Evolutionary conservation across 257 asterid species (phyloP), one percentile per base, ranked within the genome.

Genomic region (Haberlea rhodopensis): DNA sequence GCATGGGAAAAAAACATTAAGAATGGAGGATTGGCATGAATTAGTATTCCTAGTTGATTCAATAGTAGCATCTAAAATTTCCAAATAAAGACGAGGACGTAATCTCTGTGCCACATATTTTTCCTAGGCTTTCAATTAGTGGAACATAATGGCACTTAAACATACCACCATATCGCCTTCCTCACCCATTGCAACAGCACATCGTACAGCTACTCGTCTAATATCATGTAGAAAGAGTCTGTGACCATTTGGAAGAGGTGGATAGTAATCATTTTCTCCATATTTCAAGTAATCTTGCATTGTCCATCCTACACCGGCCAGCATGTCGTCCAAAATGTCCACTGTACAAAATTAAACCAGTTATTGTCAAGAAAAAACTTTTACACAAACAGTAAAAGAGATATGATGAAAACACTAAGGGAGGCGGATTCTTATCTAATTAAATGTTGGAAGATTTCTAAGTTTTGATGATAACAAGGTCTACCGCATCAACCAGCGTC

Each of bases 141-240:
- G 34, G 28, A 28, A 20, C 62, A 55, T 4, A 54, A 51, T 19
- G 70, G 28, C 10, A 48, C 25, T 31, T 2, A 58, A 69, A 87
- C 96, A 80, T 85, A 89, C 99, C 73, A 92, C 96, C 61, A 89
- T 73, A 71, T 92, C 98, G 54, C 98, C 98, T 77, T 92, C 99
- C 87, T 92, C 99, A 6, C 96, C 99, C 97, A 92, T 92, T 45
- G 99, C 99, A 56, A 92, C 95, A 48, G 94, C 99, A 78, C 95
- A 92, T 28, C 99, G 84, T 59, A 92, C 97, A 34, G 97, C 97
- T 60, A 92, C 99, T 16, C 89, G 89, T 78, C 99, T 84, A 60
- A 92, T 92, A 73, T 92, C 97, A 65, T 92, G 97, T 73, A 92
- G 68, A 75, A 92, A 92, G 23, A 92, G 81, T 72, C 97, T 81